Conservation (phyloP, 2,329 filamentous ascomycete species). For the Alternaria postmessia region DNA sequence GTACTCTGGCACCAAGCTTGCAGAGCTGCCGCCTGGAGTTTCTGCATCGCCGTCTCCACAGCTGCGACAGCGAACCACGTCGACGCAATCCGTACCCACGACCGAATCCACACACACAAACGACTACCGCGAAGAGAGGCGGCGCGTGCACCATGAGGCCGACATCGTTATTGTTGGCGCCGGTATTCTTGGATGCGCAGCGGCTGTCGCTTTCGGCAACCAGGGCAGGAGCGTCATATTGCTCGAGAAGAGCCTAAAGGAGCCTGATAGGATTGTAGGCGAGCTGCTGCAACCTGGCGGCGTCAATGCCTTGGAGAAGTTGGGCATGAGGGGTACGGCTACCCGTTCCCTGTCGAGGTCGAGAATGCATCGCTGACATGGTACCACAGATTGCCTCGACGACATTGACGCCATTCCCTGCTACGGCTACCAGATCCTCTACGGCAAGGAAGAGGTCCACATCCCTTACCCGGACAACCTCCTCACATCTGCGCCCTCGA, state of each 20-base stretch:
- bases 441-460: conserved; percentile 73
- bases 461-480: conserved; percentile 80
- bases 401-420: conserved; percentile 86
- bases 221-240: conserved; percentile 92
- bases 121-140: conserved; percentile 54
- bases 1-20: conserved; percentile 34
- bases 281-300: conserved; percentile 95
- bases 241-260: conserved; percentile 86
- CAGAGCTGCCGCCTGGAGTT: conserved; percentile 35
- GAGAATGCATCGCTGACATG: conserved; percentile 17
- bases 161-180: conserved; percentile 94
- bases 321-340: conserved; percentile 69
- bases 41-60: conserved; percentile 19
- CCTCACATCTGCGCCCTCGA: conserved; percentile 41
- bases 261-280: conserved; percentile 95
- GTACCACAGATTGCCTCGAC: conserved; percentile 73
- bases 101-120: conserved; percentile 21
- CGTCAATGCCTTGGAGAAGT: conserved; percentile 77
- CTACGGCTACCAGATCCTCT: conserved; percentile 87
- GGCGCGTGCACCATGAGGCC: conserved; percentile 66
- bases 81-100: conserved; percentile 20
- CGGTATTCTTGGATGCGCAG: conserved; percentile 86
- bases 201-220: conserved; percentile 82
- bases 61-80: conserved; percentile 22
- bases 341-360: not conserved